Percentiles rank a stretch among this genome's conserved stretches.
Conservation (phyloP, 179 eudicot genomes). For the Carnegiea gigantea region DNA sequence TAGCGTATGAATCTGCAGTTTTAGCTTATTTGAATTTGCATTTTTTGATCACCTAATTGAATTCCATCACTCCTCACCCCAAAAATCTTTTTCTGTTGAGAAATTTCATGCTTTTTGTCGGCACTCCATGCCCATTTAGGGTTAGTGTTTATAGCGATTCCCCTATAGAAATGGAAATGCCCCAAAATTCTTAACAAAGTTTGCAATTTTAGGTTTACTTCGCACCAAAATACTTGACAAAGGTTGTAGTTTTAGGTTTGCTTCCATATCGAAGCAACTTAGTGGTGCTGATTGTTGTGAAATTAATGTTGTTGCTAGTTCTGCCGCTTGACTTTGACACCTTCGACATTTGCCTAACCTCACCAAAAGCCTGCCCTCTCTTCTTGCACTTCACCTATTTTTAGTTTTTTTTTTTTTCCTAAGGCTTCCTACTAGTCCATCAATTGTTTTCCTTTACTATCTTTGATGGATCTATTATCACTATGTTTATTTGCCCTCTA, state of each 20-base stretch:
- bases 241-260: neutral
- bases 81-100: neutral
- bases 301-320: no score
- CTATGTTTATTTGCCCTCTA: no score
- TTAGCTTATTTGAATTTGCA: neutral
- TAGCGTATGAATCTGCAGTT: neutral
- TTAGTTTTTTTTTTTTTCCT: no score
- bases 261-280: neutral
- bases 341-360: no score
- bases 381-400: no score
- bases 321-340: no score
- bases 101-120: neutral
- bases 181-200: neutral
- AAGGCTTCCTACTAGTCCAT: no score
- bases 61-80: neutral
- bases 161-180: neutral
- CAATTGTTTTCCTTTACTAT: no score
- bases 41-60: neutral
- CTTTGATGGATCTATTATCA: no score
- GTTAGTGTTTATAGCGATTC: neutral
- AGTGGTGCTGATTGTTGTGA: no score
- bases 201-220: neutral
- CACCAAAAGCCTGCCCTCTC: no score
- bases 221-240: neutral
- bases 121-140: neutral